Conservation (phyloP, 352 stramenopile species). For the Phytophthora idaei region DNA sequence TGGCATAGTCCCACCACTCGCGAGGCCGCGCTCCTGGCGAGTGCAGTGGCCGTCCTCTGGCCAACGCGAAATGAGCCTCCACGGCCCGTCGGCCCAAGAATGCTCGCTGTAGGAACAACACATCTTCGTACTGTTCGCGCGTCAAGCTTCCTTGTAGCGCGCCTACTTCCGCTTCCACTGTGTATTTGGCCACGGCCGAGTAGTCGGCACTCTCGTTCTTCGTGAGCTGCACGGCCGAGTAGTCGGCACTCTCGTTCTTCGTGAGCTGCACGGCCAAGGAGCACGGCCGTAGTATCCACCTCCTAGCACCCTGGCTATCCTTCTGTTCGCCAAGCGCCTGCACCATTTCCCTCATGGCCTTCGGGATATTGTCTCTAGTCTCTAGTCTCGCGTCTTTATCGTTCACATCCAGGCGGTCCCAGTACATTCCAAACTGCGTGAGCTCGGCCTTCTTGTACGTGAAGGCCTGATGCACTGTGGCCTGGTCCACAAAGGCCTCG, state of each 20-base stretch:
- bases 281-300: constrained; percentile 63
- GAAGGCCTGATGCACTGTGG: constrained; percentile 41
- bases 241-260: constrained; percentile 83
- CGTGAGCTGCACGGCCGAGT: constrained; percentile 66
- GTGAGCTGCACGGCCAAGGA: constrained; percentile 66
- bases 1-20: constrained; percentile 84
- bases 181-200: constrained; percentile 68
- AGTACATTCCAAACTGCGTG: constrained; percentile 62
- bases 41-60: constrained; percentile 63
- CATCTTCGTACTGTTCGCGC: constrained; percentile 83
- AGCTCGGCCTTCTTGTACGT: constrained; percentile 71
- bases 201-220: constrained; percentile 86
- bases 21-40: constrained; percentile 37
- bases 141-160: constrained; percentile 59
- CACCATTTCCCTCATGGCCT: constrained; percentile 62
- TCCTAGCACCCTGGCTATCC: constrained; percentile 2
- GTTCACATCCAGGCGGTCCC: constrained; percentile 55
- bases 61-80: constrained; percentile 70
- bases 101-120: constrained; percentile 72
- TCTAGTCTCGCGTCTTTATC: constrained; percentile 42
- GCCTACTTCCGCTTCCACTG: constrained; percentile 56
- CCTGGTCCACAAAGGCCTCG: constrained; percentile 75
- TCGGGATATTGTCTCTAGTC: constrained; percentile 37
- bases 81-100: constrained; percentile 66
- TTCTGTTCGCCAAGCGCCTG: constrained; percentile 28